phyloP scores from a whole-genome alignment of 805 yeast species.

The Saturnispora besseyi region DNA sequence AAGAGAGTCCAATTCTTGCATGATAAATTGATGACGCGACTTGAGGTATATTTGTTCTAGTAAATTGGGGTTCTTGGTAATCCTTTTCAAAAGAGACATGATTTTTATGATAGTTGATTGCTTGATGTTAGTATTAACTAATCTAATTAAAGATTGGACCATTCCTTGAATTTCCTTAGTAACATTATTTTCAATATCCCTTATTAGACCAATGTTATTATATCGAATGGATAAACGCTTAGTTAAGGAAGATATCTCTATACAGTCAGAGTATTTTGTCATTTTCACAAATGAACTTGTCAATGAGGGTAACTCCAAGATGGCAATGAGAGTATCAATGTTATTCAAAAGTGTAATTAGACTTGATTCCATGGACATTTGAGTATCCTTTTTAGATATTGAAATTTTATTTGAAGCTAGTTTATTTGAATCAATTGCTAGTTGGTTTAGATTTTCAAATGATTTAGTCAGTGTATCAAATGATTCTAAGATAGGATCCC shows the following conservation, averaged over 20 bases:
- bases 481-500: slow-evolving; percentile 38
- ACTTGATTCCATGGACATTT: neutral
- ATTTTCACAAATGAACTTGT: slow-evolving; percentile 75
- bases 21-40: slow-evolving; percentile 61
- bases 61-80: slow-evolving; percentile 18
- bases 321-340: slow-evolving; percentile 64
- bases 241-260: slow-evolving; percentile 71
- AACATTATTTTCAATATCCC: slow-evolving; percentile 41
- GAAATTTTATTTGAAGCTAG: slow-evolving; percentile 1
- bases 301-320: slow-evolving; percentile 76
- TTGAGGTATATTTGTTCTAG: slow-evolving; percentile 53
- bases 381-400: neutral
- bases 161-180: slow-evolving; percentile 46
- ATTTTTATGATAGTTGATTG: slow-evolving; percentile 75
- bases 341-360: slow-evolving; percentile 41
- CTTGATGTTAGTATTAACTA: slow-evolving; percentile 67
- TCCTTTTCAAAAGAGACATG: slow-evolving; percentile 44
- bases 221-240: slow-evolving; percentile 62
- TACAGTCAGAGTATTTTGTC: slow-evolving; percentile 83
- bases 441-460: neutral
- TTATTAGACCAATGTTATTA: slow-evolving; percentile 48
- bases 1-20: slow-evolving; percentile 48
- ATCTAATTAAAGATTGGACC: slow-evolving; percentile 59
- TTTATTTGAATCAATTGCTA: neutral
- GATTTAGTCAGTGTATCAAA: slow-evolving; percentile 3